Base-by-base conservation (phyloP, 106 monocot genomes). In the Apostasia ramifera region DNA sequence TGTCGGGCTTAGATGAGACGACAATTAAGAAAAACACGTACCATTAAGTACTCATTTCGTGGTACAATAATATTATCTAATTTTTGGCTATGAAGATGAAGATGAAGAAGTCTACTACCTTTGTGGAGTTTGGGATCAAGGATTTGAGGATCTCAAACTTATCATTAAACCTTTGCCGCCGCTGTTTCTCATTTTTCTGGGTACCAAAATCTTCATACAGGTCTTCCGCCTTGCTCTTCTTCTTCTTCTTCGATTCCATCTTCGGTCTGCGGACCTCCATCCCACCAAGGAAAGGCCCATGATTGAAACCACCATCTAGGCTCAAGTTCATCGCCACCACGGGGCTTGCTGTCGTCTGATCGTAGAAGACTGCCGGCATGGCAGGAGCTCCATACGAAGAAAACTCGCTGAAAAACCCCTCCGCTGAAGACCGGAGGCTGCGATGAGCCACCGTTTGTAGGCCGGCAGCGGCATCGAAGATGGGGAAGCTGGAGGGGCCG, bases 51-150 rank as follows among this genome's bases (percentile, higher is more conserved):
- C 0, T 13, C 2, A 39, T 59, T 40, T 1, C 41, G 6, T 61
- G 2, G 2, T 11, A 61, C 10, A 61, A 61, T 12, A 61, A 43
- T 12, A 43, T 12, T 59, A 60, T 60, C 5, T 61, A 0, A 43
- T 44, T 11, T 62, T 62, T 3, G 44, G 4, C 40, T 6, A 41
- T 59, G 2, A 39, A 40, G 1, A 45, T 39, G 40, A 50, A 73
- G 26, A 52, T 62, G 15, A 55, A 50, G 10, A 3, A 47, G 40
- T 55, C 44, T 14, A n/a, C 6, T 65, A 89, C 88, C 79, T 89
- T 89, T 8, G 89, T 80, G 11, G 76, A 57, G 72, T 85, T 82
- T 44, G 89, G 89, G 53, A 89, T 85, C 7, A 89, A 71, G 10
- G 67, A 59, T 55, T 80, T 82, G 58, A 89, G 85, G 5, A 66